Base-by-base conservation (phyloP, 176 grass and related monocot species). In the Rhynchospora tenuis region DNA sequence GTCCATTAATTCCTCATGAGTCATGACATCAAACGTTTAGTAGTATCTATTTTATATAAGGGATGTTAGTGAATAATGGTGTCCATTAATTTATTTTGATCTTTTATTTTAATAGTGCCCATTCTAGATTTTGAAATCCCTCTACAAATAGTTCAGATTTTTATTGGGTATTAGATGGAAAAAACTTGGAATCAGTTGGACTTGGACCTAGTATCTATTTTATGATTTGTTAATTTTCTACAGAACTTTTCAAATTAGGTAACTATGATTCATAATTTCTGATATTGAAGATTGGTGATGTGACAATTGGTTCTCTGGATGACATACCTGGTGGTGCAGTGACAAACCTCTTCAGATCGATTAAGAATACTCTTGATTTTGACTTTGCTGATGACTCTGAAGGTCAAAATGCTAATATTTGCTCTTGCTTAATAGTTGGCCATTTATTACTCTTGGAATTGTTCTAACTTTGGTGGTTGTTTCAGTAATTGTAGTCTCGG, bases 331-430 rank as follows among this genome's bases (percentile, higher is more conserved):
- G 86, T 1, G 96, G 89, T 20, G 75, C 96, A 3, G 84, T 98
- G 83, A 85, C 85, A 28, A 90, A 73, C 46, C 95, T 98, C 83
- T 98, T 98, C 86, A 98, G 86, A 86, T 95, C 93, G 0, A 86
- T 95, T 64, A 93, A 92, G 78, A 94, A 80, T 26, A 98, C 96
- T 3, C 88, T 98, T 85, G 96, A 95, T 90, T 93, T 98, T 89
- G 96, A 98, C 78, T 95, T 95, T 81, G 23, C 80, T 68, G 93
- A 98, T 6, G 92, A 95, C 43, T 84, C 85, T 2, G 93, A 98
- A 90, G 96, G 96, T 98, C 58, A 82, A 64, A 46, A 62, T 14
- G 24, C 50, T 29, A 16, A 59, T 42, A 47, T 13, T 79, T 55
- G 33, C 3, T 28, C 80, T 69, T 69, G 65, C 7, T 42, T 38